These are phyloP conservation scores for Erythrophleum fordii DNA, from an alignment of 306 rosid species.

Conservation along the genomic window DNA sequence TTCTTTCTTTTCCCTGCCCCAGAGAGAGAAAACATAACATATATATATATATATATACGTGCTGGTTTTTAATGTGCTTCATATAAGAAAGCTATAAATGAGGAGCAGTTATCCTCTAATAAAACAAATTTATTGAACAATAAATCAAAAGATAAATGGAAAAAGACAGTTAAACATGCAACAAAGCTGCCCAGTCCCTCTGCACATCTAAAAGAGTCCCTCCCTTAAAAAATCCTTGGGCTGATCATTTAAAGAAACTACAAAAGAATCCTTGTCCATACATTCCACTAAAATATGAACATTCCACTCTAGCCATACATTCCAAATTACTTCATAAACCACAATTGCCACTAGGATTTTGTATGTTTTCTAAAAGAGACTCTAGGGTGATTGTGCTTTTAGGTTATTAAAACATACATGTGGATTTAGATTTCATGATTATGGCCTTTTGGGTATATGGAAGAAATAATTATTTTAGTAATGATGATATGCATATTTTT, in stretches of 20 bases:
- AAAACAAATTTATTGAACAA: not conserved
- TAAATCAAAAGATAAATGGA: not conserved
- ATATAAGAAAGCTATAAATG: not conserved
- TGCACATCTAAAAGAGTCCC: not conserved
- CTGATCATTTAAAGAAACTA: not conserved
- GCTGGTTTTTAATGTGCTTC: not conserved
- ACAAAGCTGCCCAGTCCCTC: not conserved
- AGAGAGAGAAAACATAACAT: not conserved
- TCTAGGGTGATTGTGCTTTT: not conserved
- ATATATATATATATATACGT: not conserved
- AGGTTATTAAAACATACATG: not conserved
- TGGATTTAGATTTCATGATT: constrained; percentile 4
- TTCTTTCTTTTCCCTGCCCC: not conserved
- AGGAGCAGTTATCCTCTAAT: not conserved
- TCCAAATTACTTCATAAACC: not conserved
- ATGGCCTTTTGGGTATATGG: not conserved
- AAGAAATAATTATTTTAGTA: not conserved
- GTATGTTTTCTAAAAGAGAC: constrained; percentile 15
- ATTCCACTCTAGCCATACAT: not conserved
- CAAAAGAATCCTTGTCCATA: not conserved
- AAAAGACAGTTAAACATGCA: not conserved
- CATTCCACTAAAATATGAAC: not conserved
- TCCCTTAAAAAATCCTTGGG: not conserved
- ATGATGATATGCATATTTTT: constrained; percentile 11
- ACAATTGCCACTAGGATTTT: not conserved